Evolutionary conservation across 441 rosid species (phyloP).

Genomic region (Pelargonium citronellum): DNA sequence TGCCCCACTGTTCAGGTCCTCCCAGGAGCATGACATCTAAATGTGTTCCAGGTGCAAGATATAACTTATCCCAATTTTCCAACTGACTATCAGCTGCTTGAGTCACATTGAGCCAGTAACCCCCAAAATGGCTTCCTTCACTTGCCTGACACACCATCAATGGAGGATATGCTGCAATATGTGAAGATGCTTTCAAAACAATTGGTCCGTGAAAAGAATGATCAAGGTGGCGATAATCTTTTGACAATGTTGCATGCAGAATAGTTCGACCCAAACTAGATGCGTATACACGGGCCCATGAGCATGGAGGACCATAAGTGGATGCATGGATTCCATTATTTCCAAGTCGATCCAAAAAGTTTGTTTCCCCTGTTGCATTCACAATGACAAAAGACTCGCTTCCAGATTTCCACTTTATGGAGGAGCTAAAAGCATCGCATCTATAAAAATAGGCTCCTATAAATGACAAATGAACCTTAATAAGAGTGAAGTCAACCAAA

Average conservation of each 20-base stretch:
- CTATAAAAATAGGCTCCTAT: slow-evolving; percentile 69
- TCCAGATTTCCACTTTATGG: slow-evolving; percentile 72
- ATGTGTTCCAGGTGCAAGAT: slow-evolving; percentile 84
- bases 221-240: slow-evolving; percentile 56
- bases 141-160: slow-evolving; percentile 57
- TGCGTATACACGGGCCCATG: slow-evolving; percentile 64
- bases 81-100: slow-evolving; percentile 35
- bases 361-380: slow-evolving; percentile 47
- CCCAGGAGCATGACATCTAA: slow-evolving; percentile 66
- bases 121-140: slow-evolving; percentile 86
- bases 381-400: slow-evolving; percentile 59
- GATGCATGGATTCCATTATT: slow-evolving; percentile 24
- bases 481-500: slow-evolving; percentile 22
- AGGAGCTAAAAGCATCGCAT: slow-evolving; percentile 75
- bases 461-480: slow-evolving; percentile 28
- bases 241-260: slow-evolving; percentile 65
- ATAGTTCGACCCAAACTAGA: slow-evolving; percentile 67
- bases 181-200: slow-evolving; percentile 62
- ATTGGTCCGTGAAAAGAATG: slow-evolving; percentile 45
- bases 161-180: slow-evolving; percentile 75
- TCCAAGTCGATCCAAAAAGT: slow-evolving; percentile 35
- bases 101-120: slow-evolving; percentile 63
- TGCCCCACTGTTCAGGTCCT: slow-evolving; percentile 87
- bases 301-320: slow-evolving; percentile 61
- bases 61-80: slow-evolving; percentile 46